Base-by-base conservation (phyloP, 2,329 filamentous ascomycete species). In the Lasiodiplodia hormozganensis region DNA sequence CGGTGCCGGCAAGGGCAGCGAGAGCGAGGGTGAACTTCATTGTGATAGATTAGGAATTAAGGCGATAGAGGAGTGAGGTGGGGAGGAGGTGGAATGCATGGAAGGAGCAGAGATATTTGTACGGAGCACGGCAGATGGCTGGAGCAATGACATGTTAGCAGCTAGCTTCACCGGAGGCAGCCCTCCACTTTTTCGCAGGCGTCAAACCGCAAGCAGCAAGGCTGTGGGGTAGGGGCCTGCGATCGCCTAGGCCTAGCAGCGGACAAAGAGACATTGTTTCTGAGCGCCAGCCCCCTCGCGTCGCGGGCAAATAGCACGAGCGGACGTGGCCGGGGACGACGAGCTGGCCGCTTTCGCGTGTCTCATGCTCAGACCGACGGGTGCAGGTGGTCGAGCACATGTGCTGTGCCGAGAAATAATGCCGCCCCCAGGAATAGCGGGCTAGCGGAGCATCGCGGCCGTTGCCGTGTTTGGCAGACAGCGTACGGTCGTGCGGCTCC, bases 1-100 rank as follows among this genome's bases (percentile, higher is more conserved):
- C 76, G 69, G 72, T 69, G 43, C 74, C 77, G 66, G 75, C 75
- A 70, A 76, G 52, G 71, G 73, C 69, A 71, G 74, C 71, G 67
- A 78, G 69, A 65, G 72, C 70, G 71, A 72, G 18, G 21, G 75
- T 69, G 75, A 74, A 76, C 72, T 76, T 76, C 76, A 78, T 78
- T 18, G 60, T 73, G 76, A 71, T 56, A 65, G 69, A 66, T 53
- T 36, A 53, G 62, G 34, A 38, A 68, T 64, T 64, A 64, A 3
- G 28, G 7, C 31, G 16, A 38, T 52, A 51, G 28, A 12, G 36
- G 25, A 68, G 58, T 25, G 58, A 64, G 49, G 56, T 47, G 7
- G 57, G 25, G 57, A 36, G 31, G 51, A 28, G 31, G 49, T n/a
- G 40, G 67, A 68, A 51, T 62, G 57, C 36, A 57, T 34, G 57